phyloP scores from a whole-genome alignment of 352 stramenopile genomes.

The Phytophthora capsici region DNA sequence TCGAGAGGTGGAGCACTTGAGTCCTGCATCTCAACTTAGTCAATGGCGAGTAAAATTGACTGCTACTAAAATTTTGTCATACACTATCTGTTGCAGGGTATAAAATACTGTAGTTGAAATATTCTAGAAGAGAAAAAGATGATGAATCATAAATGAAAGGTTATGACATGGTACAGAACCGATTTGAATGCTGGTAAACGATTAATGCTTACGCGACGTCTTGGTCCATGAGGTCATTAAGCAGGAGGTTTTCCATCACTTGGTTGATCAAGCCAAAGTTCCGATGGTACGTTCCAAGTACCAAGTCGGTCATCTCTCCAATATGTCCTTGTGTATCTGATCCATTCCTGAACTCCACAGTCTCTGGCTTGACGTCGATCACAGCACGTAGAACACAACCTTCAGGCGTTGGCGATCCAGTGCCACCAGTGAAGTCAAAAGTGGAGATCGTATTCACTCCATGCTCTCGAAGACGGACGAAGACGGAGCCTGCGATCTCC shows the following conservation, averaged over 20 bases:
- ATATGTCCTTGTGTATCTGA: conserved; percentile 23
- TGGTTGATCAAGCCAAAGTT: conserved; percentile 52
- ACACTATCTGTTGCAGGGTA: too few relatives aligned
- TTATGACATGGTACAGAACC: too few relatives aligned
- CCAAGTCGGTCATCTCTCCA: conserved; percentile 51
- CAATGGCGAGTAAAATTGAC: too few relatives aligned
- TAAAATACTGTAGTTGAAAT: too few relatives aligned
- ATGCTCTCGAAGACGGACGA: conserved; percentile 47
- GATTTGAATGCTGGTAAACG: too few relatives aligned
- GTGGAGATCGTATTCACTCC: conserved; percentile 20
- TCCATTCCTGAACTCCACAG: conserved; percentile 26
- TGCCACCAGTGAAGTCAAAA: conserved; percentile 24
- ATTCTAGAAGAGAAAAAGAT: neutral
- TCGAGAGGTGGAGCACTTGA: neutral
- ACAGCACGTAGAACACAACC: conserved; percentile 22
- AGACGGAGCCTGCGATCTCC: conserved; percentile 46
- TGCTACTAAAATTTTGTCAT: too few relatives aligned
- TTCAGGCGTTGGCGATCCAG: neutral
- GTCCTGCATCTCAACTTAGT: neutral
- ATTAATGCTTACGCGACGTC: neutral
- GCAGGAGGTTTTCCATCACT: conserved; percentile 46
- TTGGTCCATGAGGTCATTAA: conserved; percentile 29
- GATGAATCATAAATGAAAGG: neutral
- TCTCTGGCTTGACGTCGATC: conserved; percentile 30
- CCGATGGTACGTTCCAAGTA: conserved; percentile 54